phyloP scores from a whole-genome alignment of 306 rosid genomes.

The Arachis stenosperma region DNA sequence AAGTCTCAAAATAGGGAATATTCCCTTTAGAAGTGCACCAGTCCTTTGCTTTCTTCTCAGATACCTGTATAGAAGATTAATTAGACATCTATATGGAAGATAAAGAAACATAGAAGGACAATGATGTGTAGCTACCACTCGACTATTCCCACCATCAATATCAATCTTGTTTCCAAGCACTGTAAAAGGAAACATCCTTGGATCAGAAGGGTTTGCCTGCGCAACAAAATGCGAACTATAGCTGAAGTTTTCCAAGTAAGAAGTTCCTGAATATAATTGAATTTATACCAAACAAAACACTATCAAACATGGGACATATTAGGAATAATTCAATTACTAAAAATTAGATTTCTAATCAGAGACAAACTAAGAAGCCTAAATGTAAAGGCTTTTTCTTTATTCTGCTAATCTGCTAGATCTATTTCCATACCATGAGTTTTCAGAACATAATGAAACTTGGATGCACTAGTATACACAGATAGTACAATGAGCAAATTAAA shows the following conservation, averaged over 20 bases:
- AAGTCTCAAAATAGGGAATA: slow-evolving; percentile 87
- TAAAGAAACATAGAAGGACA: slow-evolving; percentile 1
- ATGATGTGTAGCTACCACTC: slow-evolving; percentile 70
- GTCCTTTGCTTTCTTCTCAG: slow-evolving; percentile 92
- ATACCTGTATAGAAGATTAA: slow-evolving; percentile 59
- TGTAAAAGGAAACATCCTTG: slow-evolving; percentile 77
- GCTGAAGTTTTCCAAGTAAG: background rate
- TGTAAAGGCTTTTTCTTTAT: background rate
- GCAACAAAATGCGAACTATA: slow-evolving; percentile 26
- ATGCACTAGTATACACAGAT: background rate
- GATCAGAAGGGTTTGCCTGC: slow-evolving; percentile 81
- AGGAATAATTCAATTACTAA: background rate
- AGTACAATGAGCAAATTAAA: background rate
- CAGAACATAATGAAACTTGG: background rate
- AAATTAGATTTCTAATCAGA: background rate
- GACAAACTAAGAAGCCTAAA: slow-evolving; percentile 7
- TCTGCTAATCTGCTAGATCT: background rate
- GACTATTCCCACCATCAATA: slow-evolving; percentile 94
- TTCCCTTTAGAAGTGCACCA: slow-evolving; percentile 91
- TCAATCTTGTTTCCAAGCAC: slow-evolving; percentile 95
- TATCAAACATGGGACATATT: background rate
- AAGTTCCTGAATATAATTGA: too few species aligned
- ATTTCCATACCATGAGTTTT: slow-evolving; percentile 1
- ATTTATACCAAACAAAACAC: background rate
- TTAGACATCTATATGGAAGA: slow-evolving; percentile 38